phyloP scores from a whole-genome alignment of 2,329 filamentous ascomycete genomes.

The Cladophialophora chaetospira region DNA sequence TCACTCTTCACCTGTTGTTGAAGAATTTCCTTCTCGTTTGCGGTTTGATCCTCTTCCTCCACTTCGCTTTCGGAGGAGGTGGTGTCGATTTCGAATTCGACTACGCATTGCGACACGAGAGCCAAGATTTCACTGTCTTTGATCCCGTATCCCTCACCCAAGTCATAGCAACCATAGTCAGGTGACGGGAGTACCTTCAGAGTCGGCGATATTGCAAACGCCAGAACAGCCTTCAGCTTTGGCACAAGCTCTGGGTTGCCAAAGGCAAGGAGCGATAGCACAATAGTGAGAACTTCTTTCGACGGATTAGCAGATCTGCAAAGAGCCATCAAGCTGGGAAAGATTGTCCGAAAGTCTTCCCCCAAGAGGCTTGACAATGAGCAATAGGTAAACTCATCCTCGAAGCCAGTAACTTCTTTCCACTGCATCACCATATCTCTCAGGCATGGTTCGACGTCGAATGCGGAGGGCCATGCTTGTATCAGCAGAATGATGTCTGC shows the following conservation, averaged over 20 bases:
- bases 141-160: constrained; percentile 2
- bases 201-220: constrained; percentile 11
- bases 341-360: constrained; percentile 4
- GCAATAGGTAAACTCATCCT: background rate
- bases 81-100: too few relatives aligned
- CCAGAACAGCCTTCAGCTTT: constrained; percentile 11
- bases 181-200: constrained; percentile 6
- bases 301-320: constrained; percentile 6
- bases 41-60: too few relatives aligned
- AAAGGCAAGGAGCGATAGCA: constrained; percentile 18
- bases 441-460: constrained; percentile 9
- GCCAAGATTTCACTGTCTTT: constrained; percentile 1
- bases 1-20: too few relatives aligned
- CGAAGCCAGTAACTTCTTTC: constrained; percentile 12
- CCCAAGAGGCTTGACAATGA: constrained; percentile 12
- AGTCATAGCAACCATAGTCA: constrained; percentile 13
- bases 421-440: constrained; percentile 4
- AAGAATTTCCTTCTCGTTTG: too few relatives aligned
- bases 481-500: constrained; percentile 7
- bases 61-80: too few relatives aligned
- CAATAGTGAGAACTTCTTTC: constrained; percentile 11
- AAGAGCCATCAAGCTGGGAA: constrained; percentile 7
- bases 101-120: constrained; percentile 5
- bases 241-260: background rate
- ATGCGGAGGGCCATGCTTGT: constrained; percentile 1